These are phyloP conservation scores for Hebeloma cylindrosporum DNA, from an alignment of 768 basidiomycete genomes.

Conservation along the genomic window DNA sequence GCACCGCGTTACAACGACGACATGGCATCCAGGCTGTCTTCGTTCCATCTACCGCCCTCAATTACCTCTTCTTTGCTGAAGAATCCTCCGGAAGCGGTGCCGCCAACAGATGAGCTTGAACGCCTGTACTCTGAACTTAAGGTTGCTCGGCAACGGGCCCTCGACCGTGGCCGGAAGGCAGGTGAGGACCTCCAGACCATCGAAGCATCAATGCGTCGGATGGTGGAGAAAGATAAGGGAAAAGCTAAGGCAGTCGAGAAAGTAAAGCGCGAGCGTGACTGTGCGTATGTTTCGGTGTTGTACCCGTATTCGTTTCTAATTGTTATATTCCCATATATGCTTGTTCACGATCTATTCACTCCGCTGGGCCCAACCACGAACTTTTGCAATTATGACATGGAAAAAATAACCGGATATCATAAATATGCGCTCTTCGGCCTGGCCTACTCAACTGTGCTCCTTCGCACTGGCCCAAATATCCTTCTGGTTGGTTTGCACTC, in stretches of 20 bases:
- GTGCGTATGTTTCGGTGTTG: conserved; percentile 48
- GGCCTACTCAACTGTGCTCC: not conserved
- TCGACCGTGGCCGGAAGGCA: conserved; percentile 72
- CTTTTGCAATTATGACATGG: not conserved
- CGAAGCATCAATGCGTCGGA: conserved; percentile 72
- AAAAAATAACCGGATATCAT: too few species aligned
- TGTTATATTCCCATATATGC: conserved; percentile 16
- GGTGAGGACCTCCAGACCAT: conserved; percentile 72
- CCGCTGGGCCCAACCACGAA: conserved; percentile 4
- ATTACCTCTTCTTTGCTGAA: conserved; percentile 63
- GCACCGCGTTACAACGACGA: conserved; percentile 20
- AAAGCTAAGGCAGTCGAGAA: conserved; percentile 72
- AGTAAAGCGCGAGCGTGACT: conserved; percentile 71
- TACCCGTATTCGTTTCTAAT: conserved; percentile 23
- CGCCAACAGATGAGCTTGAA: conserved; percentile 72
- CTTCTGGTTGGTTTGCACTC: conserved; percentile 2
- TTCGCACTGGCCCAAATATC: not conserved
- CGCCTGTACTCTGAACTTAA: conserved; percentile 61
- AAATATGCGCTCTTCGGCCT: too few species aligned
- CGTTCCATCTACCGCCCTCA: conserved; percentile 46
- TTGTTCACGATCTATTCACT: conserved; percentile 2
- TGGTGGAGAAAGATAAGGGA: conserved; percentile 76
- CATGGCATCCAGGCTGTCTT: conserved; percentile 65
- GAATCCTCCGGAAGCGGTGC: conserved; percentile 63
- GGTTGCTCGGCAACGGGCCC: conserved; percentile 48